Base-by-base conservation (phyloP, 441 rosid genomes). In the Populus hybrid region DNA sequence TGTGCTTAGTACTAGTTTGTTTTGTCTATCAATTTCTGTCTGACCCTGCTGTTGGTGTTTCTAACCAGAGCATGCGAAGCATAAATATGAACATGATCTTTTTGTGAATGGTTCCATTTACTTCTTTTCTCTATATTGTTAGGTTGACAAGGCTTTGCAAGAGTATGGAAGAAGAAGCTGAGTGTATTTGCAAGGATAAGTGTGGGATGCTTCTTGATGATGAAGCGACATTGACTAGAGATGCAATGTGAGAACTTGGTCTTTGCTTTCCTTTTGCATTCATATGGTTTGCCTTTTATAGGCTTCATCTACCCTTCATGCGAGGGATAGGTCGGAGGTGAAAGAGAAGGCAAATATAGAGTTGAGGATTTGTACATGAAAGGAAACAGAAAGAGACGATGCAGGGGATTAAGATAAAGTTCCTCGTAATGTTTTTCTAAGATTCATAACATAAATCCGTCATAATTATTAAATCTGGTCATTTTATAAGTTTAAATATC, bases 201-300 rank as follows among this genome's bases (percentile, higher is more conserved):
- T 86, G 79, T n/a, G 91, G 88, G 65, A 75, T 89, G 75, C 92
- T 94, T 82, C 90, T 96, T 34, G 93, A 92, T 68, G 99, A 96
- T 80, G 99, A 94, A 84, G 97, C 98, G 70, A 97, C 98, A 71
- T 90, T 97, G 73, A 90, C 94, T 24, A 90, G 99, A 83, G 99
- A 96, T 89, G 97, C 97, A 76, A 94, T 96, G 98, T 96, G 83
- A 89, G 95, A 82, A 80, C 77, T 76, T 9, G 9, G 59, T 79
- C 75, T 59, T 69, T 75, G 38, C 38, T 71, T 72, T 19, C 66
- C 3, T 71, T 76, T 74, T 65, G 64, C 40, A 18, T 35, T 81
- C 70, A 16, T 71, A 71, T 50, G 63, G 18, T 72, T 26, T 73
- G 10, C 10, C 14, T 28, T 75, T 73, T 72, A 6, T n/a, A 35